Evolutionary conservation across 108 stramenopile species (phyloP).

Genomic region (Cyclotella atomus): DNA sequence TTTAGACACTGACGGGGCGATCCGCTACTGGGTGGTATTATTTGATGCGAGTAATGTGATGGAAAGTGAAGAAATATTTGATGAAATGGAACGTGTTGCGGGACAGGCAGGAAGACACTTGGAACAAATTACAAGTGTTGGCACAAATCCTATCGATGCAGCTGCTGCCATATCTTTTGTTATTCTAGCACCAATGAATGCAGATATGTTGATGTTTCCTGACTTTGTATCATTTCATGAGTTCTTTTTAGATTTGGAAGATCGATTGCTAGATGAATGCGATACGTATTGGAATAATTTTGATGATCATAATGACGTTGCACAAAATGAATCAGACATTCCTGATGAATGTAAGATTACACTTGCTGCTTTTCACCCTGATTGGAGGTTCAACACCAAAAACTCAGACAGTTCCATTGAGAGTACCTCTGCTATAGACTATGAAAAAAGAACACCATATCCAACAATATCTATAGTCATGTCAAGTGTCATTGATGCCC

Average conservation of each 20-base stretch:
- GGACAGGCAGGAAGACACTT: slow-evolving; percentile 35
- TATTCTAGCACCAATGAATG: slow-evolving; percentile 31
- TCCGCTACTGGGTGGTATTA: slow-evolving; percentile 61
- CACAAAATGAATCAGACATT: neutral
- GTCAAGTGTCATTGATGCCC: slow-evolving; percentile 61
- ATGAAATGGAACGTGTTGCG: slow-evolving; percentile 24
- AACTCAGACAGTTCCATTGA: slow-evolving; percentile 5
- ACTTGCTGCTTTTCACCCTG: slow-evolving; percentile 79
- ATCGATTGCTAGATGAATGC: slow-evolving; percentile 54
- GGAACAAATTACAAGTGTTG: slow-evolving; percentile 9
- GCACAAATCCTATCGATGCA: slow-evolving; percentile 47
- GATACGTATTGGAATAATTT: slow-evolving; percentile 48
- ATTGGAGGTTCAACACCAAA: slow-evolving; percentile 56
- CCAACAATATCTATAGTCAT: slow-evolving; percentile 73
- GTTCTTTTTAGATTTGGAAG: slow-evolving; percentile 71
- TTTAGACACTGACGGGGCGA: slow-evolving; percentile 47
- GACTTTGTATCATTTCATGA: slow-evolving; percentile 65
- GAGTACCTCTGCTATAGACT: slow-evolving; percentile 34
- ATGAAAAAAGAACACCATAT: slow-evolving; percentile 75
- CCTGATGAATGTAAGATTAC: slow-evolving; percentile 59
- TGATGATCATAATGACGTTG: neutral
- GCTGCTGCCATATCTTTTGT: slow-evolving; percentile 71
- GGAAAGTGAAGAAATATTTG: slow-evolving; percentile 7
- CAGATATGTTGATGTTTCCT: neutral
- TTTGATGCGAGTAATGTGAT: neutral